phyloP scores from a whole-genome alignment of 106 monocot genomes.

The Platanthera guangdongensis region DNA sequence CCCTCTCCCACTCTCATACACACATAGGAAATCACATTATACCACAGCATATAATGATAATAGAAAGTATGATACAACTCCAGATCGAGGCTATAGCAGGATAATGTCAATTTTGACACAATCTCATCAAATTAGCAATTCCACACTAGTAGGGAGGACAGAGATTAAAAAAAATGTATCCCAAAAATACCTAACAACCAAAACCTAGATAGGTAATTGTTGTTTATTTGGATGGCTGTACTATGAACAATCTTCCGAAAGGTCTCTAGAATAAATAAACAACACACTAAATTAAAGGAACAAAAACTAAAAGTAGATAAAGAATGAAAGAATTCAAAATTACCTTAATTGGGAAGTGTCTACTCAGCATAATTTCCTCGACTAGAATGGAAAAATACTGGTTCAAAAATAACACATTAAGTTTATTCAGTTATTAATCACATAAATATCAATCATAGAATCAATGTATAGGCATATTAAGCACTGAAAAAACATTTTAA shows the following conservation, averaged over 20 bases:
- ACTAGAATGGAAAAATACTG: background rate
- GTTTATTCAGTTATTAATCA: background rate
- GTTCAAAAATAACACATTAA: background rate
- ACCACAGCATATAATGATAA: background rate
- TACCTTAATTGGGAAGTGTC: background rate
- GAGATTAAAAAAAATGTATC: background rate
- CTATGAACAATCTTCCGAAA: background rate
- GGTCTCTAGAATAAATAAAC: background rate
- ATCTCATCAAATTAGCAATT: no score
- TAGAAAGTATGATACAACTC: background rate
- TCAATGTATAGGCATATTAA: background rate
- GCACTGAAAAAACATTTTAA: background rate
- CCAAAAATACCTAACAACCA: background rate
- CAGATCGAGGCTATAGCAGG: background rate
- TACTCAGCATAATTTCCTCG: background rate
- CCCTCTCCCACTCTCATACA: background rate
- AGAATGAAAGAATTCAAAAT: background rate
- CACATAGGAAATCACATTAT: background rate
- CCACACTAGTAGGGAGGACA: background rate
- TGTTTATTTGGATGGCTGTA: background rate
- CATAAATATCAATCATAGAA: conserved; percentile 1
- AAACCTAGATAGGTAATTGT: no score
- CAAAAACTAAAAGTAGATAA: background rate
- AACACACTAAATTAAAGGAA: background rate
- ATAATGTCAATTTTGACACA: background rate